A percentile compares a stretch with the other conserved stretches of the same genome.
Conservation (phyloP, 345 rosid species). For the Aurinia saxatilis region DNA sequence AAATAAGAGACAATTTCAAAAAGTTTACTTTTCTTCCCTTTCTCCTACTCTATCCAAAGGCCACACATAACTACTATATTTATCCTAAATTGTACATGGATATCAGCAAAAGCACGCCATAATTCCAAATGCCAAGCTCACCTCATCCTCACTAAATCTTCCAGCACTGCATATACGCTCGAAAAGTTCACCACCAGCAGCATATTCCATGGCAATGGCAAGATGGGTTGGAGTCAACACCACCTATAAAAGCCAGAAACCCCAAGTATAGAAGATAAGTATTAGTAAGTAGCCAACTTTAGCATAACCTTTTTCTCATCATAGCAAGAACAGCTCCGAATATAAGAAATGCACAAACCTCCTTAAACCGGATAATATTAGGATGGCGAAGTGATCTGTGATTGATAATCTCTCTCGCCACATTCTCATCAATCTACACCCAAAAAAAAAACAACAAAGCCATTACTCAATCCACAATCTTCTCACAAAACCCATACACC, state of each 20-base stretch:
- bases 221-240: slow-evolving; percentile 64
- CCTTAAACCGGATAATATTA: slow-evolving; percentile 83
- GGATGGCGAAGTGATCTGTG: slow-evolving; percentile 86
- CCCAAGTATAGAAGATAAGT: not conserved
- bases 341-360: slow-evolving; percentile 33
- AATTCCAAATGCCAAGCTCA: slow-evolving; percentile 10
- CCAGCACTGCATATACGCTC: slow-evolving; percentile 63
- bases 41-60: not conserved
- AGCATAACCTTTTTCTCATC: not conserved
- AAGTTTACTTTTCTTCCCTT: not conserved
- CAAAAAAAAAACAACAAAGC: slow-evolving; percentile 9
- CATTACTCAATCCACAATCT: not conserved
- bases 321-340: not conserved
- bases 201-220: slow-evolving; percentile 74
- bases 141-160: slow-evolving; percentile 76
- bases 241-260: slow-evolving; percentile 33
- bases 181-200: slow-evolving; percentile 71
- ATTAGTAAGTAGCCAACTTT: not conserved
- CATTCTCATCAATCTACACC: slow-evolving; percentile 79
- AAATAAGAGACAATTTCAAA: not conserved
- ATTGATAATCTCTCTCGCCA: slow-evolving; percentile 82
- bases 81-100: not conserved
- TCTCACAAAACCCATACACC: not conserved
- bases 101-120: not conserved
- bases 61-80: not conserved